Base-by-base conservation (phyloP, 1,284 basidiomycete species). In the Trichosporon faecale region DNA sequence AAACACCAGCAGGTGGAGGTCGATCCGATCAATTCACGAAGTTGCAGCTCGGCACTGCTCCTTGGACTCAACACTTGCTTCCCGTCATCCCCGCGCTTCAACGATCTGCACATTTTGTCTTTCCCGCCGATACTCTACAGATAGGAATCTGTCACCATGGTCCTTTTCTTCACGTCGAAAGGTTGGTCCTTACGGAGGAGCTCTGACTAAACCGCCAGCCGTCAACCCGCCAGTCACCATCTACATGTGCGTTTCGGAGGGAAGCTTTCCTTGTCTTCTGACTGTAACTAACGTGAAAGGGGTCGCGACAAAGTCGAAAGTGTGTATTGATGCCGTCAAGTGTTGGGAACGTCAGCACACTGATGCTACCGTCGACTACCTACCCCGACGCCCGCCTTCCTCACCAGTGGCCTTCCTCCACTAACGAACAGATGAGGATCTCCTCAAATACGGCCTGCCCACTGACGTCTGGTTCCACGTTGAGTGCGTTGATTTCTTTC, bases 221-320 rank as follows among this genome's bases (percentile, higher is more conserved):
- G 84, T 86, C 7, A 83, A 87, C 44, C 92, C 93, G 0, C 86
- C 92, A 0, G 90, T 88, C 2, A 88, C 85, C 23, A 87, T 97
- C 71, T 97, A 96, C 85, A 96, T 97, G 84, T 83, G 63, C 66
- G 80, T 61, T 29, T 2, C 8, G 8, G 12, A 1, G 16, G 16
- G 18, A 46, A 11, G 2, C 37, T 9, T 23, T 25, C 23, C 25
- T 27, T 12, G 14, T 2, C 14, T 14, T 33, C n/a, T n/a, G 29
- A 31, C 29, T 8, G 2, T 3, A 1, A 57, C 71, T 72, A 44
- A 72, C 71, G 2, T 57, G 18, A 18, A 57, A 84, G 84, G 93
- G 96, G 96, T 46, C 90, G 89, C 79, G 96, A 99, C 87, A 98
- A 99, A 85, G 90, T 92, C 73, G 95, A 96, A 86, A 97, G 94